Conservation (phyloP, 352 stramenopile genomes). For the Pythium brachiatum region DNA sequence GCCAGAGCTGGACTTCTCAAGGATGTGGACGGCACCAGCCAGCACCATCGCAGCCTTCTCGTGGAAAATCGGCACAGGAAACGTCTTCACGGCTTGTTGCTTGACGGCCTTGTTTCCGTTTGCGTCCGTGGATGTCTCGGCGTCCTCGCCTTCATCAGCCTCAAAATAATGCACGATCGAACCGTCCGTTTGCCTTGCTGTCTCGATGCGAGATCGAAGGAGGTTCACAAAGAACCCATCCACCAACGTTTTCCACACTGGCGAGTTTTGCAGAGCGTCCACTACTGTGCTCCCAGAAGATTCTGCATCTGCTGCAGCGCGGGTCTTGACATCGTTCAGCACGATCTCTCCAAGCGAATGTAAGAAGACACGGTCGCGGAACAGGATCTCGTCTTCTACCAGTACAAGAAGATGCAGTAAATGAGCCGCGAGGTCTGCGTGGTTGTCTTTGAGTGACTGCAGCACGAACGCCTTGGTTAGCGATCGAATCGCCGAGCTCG, state of each 20-base stretch:
- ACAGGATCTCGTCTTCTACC: constrained; percentile 62
- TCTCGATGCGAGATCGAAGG: constrained; percentile 33
- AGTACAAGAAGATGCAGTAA: constrained; percentile 55
- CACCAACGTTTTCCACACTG: constrained; percentile 58
- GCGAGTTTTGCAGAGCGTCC: constrained; percentile 42
- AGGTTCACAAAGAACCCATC: constrained; percentile 59
- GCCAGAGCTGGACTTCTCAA: constrained; percentile 41
- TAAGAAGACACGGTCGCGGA: constrained; percentile 72
- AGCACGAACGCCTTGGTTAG: constrained; percentile 67
- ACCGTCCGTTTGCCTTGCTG: constrained; percentile 25
- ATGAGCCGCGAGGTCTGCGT: constrained; percentile 47
- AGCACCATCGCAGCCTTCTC: constrained; percentile 65
- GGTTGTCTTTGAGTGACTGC: constrained; percentile 63
- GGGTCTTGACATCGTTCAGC: constrained; percentile 39
- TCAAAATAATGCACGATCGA: constrained; percentile 38
- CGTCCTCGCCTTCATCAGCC: constrained; percentile 25
- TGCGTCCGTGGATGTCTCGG: constrained; percentile 14
- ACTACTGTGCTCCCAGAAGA: constrained; percentile 23
- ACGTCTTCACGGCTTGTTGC: constrained; percentile 39
- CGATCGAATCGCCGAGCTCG: constrained; percentile 68
- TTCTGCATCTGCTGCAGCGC: constrained; percentile 25
- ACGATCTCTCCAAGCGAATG: constrained; percentile 64
- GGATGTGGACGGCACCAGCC: constrained; percentile 33
- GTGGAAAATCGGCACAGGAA: constrained; percentile 55
- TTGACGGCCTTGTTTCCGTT: constrained; percentile 10